These are phyloP conservation scores for Biscutella laevigata DNA, from an alignment of 441 rosid species.

Conservation along the genomic window DNA sequence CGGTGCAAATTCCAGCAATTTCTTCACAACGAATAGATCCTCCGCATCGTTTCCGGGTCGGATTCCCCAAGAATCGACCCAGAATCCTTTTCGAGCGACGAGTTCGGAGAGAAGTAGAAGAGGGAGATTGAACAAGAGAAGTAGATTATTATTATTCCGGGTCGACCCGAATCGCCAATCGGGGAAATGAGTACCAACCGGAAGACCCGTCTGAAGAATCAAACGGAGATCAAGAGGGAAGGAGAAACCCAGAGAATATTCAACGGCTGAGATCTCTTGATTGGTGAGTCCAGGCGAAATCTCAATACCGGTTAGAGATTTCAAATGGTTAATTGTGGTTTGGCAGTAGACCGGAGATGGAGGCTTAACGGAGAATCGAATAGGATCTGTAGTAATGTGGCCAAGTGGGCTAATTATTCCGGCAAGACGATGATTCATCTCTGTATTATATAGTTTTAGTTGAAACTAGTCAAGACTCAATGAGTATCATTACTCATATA, in stretches of 20 bases:
- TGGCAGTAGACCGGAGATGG: slow-evolving; percentile 49
- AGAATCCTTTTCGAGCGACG: slow-evolving; percentile 37
- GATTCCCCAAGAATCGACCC: slow-evolving; percentile 67
- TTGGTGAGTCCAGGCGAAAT: slow-evolving; percentile 54
- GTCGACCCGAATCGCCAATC: slow-evolving; percentile 60
- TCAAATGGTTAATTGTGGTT: slow-evolving; percentile 41
- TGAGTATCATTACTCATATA: not conserved
- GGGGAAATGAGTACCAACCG: slow-evolving; percentile 58
- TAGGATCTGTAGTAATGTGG: slow-evolving; percentile 3
- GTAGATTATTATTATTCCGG: too few species aligned
- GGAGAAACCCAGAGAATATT: slow-evolving; percentile 43
- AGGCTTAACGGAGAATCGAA: slow-evolving; percentile 23
- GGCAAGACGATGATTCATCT: slow-evolving; percentile 17
- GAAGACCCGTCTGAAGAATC: slow-evolving; percentile 71
- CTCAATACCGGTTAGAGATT: slow-evolving; percentile 37
- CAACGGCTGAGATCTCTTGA: slow-evolving; percentile 50
- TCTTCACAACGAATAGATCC: slow-evolving; percentile 26
- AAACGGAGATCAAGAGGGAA: slow-evolving; percentile 87
- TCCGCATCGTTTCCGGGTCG: slow-evolving; percentile 28
- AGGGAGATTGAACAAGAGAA: slow-evolving; percentile 52
- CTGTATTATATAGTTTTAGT: not conserved
- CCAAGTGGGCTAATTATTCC: slow-evolving; percentile 21
- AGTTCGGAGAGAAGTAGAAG: slow-evolving; percentile 35
- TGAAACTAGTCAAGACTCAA: not conserved
- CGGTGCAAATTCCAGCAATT: slow-evolving; percentile 35